phyloP scores from a whole-genome alignment of 768 basidiomycete species.

The Suillus weaverae region DNA sequence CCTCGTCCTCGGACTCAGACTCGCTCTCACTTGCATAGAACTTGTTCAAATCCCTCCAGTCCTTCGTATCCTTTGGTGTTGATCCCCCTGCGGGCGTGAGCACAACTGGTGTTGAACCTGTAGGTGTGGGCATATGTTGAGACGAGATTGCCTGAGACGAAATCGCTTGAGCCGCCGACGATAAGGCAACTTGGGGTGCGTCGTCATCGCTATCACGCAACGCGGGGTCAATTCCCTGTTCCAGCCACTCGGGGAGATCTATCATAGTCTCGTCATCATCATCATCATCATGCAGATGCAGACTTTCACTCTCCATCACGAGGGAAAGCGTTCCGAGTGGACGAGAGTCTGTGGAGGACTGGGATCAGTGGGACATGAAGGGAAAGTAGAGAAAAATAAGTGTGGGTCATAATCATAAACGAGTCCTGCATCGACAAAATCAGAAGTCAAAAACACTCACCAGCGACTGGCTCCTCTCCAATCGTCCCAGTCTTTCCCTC shows the following conservation, averaged over 20 bases:
- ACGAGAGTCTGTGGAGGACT: conserved; percentile 38
- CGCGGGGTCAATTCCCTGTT: conserved; percentile 76
- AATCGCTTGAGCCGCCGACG: conserved; percentile 32
- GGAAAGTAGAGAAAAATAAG: conserved; percentile 5
- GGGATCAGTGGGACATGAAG: conserved; percentile 1
- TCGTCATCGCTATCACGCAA: conserved; percentile 73
- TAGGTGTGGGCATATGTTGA: conserved; percentile 30
- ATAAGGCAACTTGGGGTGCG: conserved; percentile 13
- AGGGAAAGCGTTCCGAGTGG: conserved; percentile 68
- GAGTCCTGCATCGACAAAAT: conserved; percentile 6
- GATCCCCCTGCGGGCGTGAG: conserved; percentile 55
- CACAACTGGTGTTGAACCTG: conserved; percentile 46
- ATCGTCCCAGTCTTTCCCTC: conserved; percentile 62
- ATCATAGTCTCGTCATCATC: conserved; percentile 24
- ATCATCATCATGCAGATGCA: conserved; percentile 45
- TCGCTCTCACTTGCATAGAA: conserved; percentile 60
- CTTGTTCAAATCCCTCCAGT: conserved; percentile 64
- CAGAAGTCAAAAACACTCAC: conserved; percentile 24
- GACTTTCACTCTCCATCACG: conserved; percentile 50
- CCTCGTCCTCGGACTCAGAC: conserved; percentile 27
- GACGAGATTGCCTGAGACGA: conserved; percentile 35
- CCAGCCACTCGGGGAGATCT: conserved; percentile 81
- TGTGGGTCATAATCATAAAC: background rate
- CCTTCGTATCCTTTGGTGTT: conserved; percentile 46
- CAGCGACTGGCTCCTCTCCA: conserved; percentile 38